phyloP scores from a whole-genome alignment of 2,329 filamentous ascomycete species.

The Fusarium siculi region DNA sequence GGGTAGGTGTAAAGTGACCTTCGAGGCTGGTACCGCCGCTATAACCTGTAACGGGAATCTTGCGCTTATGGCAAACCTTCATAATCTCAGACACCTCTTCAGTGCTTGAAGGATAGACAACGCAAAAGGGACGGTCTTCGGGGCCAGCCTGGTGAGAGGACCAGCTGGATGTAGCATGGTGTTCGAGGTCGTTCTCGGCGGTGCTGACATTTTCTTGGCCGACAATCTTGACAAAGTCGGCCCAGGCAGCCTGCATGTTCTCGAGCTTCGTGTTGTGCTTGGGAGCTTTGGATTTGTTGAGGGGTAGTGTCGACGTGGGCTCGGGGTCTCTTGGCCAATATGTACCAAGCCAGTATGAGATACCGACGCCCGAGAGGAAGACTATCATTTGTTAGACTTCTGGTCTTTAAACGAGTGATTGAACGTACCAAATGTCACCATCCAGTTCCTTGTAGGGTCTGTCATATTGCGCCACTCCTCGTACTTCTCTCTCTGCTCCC shows the following conservation, averaged over 20 bases:
- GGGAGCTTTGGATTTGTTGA: slow-evolving; percentile 61
- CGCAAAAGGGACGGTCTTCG: slow-evolving; percentile 68
- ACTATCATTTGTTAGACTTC: slow-evolving; percentile 51
- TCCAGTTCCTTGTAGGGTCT: slow-evolving; percentile 59
- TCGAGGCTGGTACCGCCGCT: slow-evolving; percentile 90
- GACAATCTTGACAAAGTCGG: slow-evolving; percentile 73
- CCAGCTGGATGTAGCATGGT: slow-evolving; percentile 71
- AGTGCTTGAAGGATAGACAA: slow-evolving; percentile 81
- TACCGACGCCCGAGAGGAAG: slow-evolving; percentile 61
- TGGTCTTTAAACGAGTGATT: background rate
- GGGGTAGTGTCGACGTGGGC: slow-evolving; percentile 68
- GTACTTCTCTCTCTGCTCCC: slow-evolving; percentile 63
- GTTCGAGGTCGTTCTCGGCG: slow-evolving; percentile 61
- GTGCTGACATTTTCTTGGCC: slow-evolving; percentile 75
- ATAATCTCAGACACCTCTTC: slow-evolving; percentile 88
- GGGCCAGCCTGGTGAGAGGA: slow-evolving; percentile 65
- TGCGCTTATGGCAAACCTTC: slow-evolving; percentile 84
- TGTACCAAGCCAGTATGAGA: slow-evolving; percentile 69
- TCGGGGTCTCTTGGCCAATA: slow-evolving; percentile 62
- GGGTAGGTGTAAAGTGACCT: slow-evolving; percentile 86
- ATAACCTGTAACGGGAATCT: slow-evolving; percentile 87
- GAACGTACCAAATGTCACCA: slow-evolving; percentile 63
- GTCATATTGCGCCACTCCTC: slow-evolving; percentile 54
- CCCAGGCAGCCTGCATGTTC: slow-evolving; percentile 76
- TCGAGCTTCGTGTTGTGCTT: slow-evolving; percentile 68